Conservation (phyloP, 176 grass and related monocot genomes). For the Juncus effusus region DNA sequence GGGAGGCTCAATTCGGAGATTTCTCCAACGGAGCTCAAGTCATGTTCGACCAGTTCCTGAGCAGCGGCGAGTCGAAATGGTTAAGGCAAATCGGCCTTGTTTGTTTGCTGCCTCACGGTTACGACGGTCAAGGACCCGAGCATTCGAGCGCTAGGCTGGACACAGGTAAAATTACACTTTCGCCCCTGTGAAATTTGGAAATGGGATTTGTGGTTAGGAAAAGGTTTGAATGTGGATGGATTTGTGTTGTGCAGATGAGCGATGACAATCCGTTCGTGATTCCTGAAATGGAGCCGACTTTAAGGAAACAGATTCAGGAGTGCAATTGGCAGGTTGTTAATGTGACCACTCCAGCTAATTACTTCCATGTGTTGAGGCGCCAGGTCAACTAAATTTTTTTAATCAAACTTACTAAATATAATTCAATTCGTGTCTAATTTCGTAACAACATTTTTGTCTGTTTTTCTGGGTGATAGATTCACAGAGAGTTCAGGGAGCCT, state of each 20-base stretch:
- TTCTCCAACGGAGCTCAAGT: constrained; percentile 94
- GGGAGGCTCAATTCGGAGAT: constrained; percentile 98
- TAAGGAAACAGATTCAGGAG: constrained; percentile 92
- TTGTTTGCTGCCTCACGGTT: constrained; percentile 81
- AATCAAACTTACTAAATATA: constrained; percentile 2
- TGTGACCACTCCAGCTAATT: constrained; percentile 96
- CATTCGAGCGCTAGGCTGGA: constrained; percentile 89
- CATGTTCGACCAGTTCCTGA: constrained; percentile 97
- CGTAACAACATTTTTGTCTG: background rate
- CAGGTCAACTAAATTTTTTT: constrained; percentile 51
- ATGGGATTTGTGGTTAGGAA: background rate
- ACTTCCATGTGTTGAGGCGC: constrained; percentile 81
- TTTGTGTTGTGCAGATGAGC: constrained; percentile 64
- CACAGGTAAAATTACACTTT: constrained; percentile 50
- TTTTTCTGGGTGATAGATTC: constrained; percentile 43
- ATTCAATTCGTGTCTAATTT: background rate
- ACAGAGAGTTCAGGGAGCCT: constrained; percentile 84
- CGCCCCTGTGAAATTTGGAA: background rate
- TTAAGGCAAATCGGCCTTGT: constrained; percentile 84
- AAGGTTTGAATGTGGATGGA: constrained; percentile 4
- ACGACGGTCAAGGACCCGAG: constrained; percentile 94
- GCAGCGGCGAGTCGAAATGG: constrained; percentile 96
- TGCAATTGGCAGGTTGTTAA: constrained; percentile 98
- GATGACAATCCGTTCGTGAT: constrained; percentile 90
- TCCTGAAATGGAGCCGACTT: constrained; percentile 93